Evolutionary conservation across 257 asterid species (phyloP).

Genomic region (Penstemon newberryi): DNA sequence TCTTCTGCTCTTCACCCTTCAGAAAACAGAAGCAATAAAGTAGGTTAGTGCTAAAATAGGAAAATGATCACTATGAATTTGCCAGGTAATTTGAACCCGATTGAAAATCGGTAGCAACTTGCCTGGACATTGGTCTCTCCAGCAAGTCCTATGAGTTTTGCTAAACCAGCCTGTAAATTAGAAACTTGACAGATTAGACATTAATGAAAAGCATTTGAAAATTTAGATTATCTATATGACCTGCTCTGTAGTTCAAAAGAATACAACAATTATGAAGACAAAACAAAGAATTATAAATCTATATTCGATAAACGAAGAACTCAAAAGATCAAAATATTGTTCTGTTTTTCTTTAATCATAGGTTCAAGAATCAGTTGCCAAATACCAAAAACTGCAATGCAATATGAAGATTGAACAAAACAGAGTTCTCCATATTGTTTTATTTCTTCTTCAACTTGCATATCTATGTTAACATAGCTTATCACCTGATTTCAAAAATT

Average conservation of each 20-base stretch:
- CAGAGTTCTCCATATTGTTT: not conserved
- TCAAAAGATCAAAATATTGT: too few species aligned
- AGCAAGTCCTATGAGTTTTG: constrained; percentile 94
- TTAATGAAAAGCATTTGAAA: not conserved
- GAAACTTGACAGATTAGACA: constrained; percentile 13
- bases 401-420: too few species aligned
- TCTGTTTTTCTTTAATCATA: too few species aligned
- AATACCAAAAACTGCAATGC: too few species aligned
- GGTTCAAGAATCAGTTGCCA: too few species aligned
- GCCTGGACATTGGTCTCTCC: constrained; percentile 99
- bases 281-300: not conserved
- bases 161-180: constrained; percentile 83
- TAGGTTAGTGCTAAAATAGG: constrained; percentile 8
- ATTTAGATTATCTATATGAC: not conserved
- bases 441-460: not conserved
- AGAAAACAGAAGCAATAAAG: constrained; percentile 15
- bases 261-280: not conserved
- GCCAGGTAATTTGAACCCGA: not conserved
- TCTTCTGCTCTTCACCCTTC: constrained; percentile 97
- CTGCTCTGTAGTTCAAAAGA: constrained; percentile 4
- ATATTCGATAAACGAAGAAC: too few species aligned
- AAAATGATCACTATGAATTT: not conserved
- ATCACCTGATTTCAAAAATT: not conserved
- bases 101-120: constrained; percentile 24
- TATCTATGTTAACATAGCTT: not conserved